These are phyloP conservation scores for Melanopsichium pennsylvanicum DNA, from an alignment of 1,284 basidiomycete genomes.

Conservation along the genomic window DNA sequence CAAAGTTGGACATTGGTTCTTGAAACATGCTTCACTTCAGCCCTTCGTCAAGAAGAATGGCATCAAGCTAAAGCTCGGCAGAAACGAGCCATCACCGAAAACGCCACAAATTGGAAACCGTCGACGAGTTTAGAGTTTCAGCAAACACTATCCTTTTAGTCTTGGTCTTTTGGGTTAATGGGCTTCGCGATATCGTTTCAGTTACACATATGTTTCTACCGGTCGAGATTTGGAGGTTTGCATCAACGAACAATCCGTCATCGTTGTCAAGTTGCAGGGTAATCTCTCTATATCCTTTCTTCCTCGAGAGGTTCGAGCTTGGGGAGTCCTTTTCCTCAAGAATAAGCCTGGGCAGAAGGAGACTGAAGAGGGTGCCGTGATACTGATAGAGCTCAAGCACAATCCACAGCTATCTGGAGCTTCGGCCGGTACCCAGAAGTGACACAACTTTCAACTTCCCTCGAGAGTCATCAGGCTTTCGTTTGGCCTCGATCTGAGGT, in stretches of 20 bases:
- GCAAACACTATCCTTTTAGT: slow-evolving; percentile 1
- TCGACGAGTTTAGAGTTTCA: slow-evolving; percentile 6
- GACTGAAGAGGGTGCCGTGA: neutral
- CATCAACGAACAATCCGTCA: slow-evolving; percentile 5
- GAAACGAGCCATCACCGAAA: slow-evolving; percentile 13
- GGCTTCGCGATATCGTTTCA: slow-evolving; percentile 3
- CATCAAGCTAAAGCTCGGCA: neutral
- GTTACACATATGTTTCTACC: neutral
- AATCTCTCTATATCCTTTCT: slow-evolving; percentile 6
- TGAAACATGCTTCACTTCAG: slow-evolving; percentile 1
- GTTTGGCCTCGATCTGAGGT: slow-evolving; percentile 1
- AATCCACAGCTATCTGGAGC: slow-evolving; percentile 3
- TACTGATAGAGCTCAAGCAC: slow-evolving; percentile 22
- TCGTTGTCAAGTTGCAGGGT: neutral
- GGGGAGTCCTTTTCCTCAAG: neutral
- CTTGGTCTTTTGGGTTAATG: slow-evolving; percentile 11
- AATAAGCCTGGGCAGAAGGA: neutral
- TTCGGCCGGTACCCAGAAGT: neutral
- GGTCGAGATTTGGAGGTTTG: neutral
- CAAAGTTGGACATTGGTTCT: slow-evolving; percentile 21
- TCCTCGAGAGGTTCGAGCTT: slow-evolving; percentile 17
- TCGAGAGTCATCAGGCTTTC: slow-evolving; percentile 1
- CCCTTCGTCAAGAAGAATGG: neutral
- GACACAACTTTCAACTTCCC: slow-evolving; percentile 5
- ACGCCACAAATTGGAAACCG: slow-evolving; percentile 9